Conservation (phyloP, 2,329 filamentous ascomycete genomes). For the Phaeosphaeriaceae sp. region DNA sequence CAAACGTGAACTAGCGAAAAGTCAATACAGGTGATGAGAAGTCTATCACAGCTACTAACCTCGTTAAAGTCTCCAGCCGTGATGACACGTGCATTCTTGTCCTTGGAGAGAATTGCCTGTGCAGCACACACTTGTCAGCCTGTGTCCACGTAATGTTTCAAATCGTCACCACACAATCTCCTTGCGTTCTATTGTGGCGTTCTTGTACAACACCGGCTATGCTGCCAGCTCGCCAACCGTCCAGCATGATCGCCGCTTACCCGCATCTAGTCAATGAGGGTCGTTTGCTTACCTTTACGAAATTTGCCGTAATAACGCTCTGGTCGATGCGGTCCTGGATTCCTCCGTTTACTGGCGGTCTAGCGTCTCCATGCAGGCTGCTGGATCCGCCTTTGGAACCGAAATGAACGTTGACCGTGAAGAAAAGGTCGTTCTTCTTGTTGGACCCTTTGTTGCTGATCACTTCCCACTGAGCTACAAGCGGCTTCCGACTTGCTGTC, state of each 20-base stretch:
- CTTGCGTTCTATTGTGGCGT: slow-evolving; percentile 17
- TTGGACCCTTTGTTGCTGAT: slow-evolving; percentile 56
- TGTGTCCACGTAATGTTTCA: neutral
- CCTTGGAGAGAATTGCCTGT: slow-evolving; percentile 61
- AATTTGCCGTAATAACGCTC: slow-evolving; percentile 57
- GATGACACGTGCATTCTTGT: slow-evolving; percentile 66
- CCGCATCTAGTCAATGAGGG: slow-evolving; percentile 2
- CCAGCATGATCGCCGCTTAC: slow-evolving; percentile 11
- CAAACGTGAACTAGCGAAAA: slow-evolving; percentile 61
- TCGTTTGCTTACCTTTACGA: slow-evolving; percentile 41
- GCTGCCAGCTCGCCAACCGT: slow-evolving; percentile 20
- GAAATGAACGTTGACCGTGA: slow-evolving; percentile 76
- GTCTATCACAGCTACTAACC: neutral
- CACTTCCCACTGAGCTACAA: slow-evolving; percentile 71
- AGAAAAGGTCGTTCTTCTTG: slow-evolving; percentile 59
- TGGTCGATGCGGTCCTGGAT: slow-evolving; percentile 63
- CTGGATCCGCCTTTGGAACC: slow-evolving; percentile 72
- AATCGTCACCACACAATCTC: neutral
- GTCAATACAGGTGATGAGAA: neutral
- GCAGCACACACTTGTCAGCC: slow-evolving; percentile 29
- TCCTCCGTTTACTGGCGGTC: slow-evolving; percentile 72
- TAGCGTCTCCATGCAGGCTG: slow-evolving; percentile 69
- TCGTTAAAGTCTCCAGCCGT: slow-evolving; percentile 77
- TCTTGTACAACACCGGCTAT: slow-evolving; percentile 13
- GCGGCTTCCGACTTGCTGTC: slow-evolving; percentile 69